phyloP scores from a whole-genome alignment of 306 rosid genomes.

The Rosa lucieae region DNA sequence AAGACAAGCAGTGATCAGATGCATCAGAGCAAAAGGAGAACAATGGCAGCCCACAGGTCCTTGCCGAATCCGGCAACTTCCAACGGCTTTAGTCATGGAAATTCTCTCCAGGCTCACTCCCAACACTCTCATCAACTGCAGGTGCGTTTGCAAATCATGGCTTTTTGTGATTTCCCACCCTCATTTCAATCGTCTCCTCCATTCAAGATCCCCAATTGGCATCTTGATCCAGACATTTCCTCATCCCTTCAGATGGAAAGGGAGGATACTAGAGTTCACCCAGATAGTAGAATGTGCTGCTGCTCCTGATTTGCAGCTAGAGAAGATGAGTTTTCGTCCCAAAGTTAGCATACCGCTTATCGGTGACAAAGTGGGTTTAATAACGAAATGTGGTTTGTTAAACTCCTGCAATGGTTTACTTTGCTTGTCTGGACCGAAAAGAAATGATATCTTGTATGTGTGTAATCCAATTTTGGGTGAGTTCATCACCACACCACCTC shows the following conservation, averaged over 20 bases:
- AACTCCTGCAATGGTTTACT: slow-evolving; percentile 16
- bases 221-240: slow-evolving; percentile 1
- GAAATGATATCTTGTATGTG: background rate
- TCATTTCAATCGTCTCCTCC: background rate
- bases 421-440: slow-evolving; percentile 1
- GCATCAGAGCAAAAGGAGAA: background rate
- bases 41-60: background rate
- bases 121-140: background rate
- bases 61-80: background rate
- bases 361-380: background rate
- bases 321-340: background rate
- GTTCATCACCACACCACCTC: background rate
- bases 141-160: slow-evolving; percentile 22
- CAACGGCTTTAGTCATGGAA: background rate
- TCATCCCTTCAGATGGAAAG: background rate
- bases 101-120: slow-evolving; percentile 15
- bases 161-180: background rate
- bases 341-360: background rate
- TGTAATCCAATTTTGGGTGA: background rate
- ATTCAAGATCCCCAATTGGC: background rate
- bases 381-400: background rate
- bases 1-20: background rate
- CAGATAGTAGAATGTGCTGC: background rate
- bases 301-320: background rate
- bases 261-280: background rate